Percentiles rank a stretch among this genome's conserved stretches.
phyloP scores from a whole-genome alignment of 176 grass and related monocot species.

The Lolium perenne region DNA sequence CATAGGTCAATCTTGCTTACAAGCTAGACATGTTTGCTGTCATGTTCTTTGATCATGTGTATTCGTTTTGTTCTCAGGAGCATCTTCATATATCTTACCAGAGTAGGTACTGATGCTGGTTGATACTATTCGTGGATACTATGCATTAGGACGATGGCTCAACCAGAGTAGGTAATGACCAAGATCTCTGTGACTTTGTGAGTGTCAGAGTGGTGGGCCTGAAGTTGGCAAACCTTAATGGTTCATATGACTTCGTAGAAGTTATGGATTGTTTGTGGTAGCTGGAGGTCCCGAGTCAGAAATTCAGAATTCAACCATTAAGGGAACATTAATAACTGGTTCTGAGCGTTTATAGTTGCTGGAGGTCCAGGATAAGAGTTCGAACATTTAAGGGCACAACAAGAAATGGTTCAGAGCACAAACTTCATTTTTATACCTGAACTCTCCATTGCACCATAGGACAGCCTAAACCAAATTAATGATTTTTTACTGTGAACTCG shows the following conservation, averaged over 20 bases:
- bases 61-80: neutral
- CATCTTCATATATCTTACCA: neutral
- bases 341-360: neutral
- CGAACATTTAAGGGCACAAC: neutral
- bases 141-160: neutral
- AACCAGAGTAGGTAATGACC: neutral
- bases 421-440: constrained; percentile 18
- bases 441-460: neutral
- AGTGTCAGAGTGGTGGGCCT: neutral
- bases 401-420: neutral
- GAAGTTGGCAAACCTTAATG: neutral
- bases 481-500: neutral
- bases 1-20: neutral
- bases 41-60: neutral
- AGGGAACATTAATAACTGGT: neutral
- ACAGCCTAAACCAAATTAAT: neutral
- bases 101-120: neutral
- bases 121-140: neutral
- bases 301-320: neutral
- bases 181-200: neutral
- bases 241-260: neutral
- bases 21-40: neutral
- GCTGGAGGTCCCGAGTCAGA: neutral
- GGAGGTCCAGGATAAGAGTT: constrained; percentile 19
- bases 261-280: neutral